These are phyloP conservation scores for Nepenthes mirabilis DNA, from an alignment of 148 eudicot species.

Conservation along the genomic window DNA sequence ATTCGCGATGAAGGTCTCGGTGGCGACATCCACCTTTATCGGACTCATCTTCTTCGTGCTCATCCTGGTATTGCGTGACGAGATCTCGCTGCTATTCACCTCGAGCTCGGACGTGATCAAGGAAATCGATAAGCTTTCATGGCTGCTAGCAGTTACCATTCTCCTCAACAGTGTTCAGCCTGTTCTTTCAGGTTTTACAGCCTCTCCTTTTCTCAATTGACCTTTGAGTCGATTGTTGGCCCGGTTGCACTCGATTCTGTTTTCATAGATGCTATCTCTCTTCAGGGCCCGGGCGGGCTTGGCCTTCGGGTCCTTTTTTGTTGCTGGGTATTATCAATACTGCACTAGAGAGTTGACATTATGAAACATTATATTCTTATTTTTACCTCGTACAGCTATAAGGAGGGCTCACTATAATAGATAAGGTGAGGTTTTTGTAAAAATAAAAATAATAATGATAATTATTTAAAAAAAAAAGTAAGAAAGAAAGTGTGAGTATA, in stretches of 20 bases:
- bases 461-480: neutral
- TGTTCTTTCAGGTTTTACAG: conserved; percentile 23
- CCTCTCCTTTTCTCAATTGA: neutral
- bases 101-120: conserved; percentile 15
- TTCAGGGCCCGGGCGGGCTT: too few relatives aligned
- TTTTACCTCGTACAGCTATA: too few relatives aligned
- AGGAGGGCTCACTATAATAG: too few relatives aligned
- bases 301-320: too few relatives aligned
- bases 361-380: too few relatives aligned
- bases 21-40: conserved; percentile 23
- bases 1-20: conserved; percentile 31
- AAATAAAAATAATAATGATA: too few relatives aligned
- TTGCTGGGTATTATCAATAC: too few relatives aligned
- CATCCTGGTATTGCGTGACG: conserved; percentile 20
- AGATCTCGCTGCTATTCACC: conserved; percentile 20
- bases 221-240: too few relatives aligned
- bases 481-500: neutral
- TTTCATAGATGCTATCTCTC: too few relatives aligned
- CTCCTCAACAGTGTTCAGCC: conserved; percentile 40
- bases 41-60: conserved; percentile 27
- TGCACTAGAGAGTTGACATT: too few relatives aligned
- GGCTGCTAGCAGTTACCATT: conserved; percentile 30
- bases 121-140: conserved; percentile 25
- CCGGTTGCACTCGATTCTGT: neutral
- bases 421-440: too few relatives aligned